Conservation (phyloP, 2,329 filamentous ascomycete species). For the Botrytis hyacinthi region DNA sequence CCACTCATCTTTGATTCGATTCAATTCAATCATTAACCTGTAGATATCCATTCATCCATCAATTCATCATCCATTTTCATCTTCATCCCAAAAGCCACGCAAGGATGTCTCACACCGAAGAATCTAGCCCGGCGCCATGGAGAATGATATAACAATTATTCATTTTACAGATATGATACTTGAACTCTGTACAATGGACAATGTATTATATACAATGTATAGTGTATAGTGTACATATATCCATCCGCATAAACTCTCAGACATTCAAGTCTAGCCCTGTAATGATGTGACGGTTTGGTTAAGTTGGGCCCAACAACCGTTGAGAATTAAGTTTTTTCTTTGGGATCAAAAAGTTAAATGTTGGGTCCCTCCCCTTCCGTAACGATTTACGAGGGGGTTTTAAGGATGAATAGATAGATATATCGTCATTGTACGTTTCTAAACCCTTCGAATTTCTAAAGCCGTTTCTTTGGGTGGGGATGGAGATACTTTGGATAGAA, state of each 20-base stretch:
- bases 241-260: rapidly evolving
- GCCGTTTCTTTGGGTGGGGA: background rate
- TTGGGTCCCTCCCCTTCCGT: background rate
- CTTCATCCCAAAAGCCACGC: background rate
- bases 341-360: background rate
- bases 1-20: background rate
- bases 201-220: too few relatives aligned
- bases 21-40: background rate
- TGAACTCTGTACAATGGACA: background rate
- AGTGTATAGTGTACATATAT: background rate
- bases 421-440: slow-evolving; percentile 1
- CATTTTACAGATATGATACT: background rate
- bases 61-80: background rate
- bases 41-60: background rate
- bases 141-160: background rate
- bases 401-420: background rate
- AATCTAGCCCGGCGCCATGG: background rate
- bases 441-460: background rate
- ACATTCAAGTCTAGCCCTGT: background rate
- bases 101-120: slow-evolving; percentile 3
- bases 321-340: background rate
- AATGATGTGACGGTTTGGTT: background rate
- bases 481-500: background rate
- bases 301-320: background rate
- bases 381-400: background rate